Conservation (phyloP, 2,329 filamentous ascomycete species). For the Emmonsiellopsis sp. region DNA sequence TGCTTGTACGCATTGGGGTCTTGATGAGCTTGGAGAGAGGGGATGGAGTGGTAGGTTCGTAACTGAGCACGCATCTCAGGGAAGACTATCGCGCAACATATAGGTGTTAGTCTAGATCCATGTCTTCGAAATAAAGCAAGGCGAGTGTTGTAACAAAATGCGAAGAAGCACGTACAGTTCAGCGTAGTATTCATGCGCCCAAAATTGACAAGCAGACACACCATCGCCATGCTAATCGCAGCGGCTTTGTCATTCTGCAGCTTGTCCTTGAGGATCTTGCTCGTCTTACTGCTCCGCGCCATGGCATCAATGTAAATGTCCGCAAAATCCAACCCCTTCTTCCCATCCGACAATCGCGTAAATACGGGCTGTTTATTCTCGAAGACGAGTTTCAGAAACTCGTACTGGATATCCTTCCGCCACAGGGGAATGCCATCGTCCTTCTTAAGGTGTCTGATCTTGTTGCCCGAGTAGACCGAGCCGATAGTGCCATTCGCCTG, state of each 20-base stretch:
- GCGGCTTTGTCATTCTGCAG: constrained; percentile 82
- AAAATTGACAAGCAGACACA: constrained; percentile 92
- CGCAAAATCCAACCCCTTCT: constrained; percentile 68
- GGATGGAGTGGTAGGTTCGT: constrained; percentile 95
- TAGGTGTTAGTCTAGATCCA: not conserved
- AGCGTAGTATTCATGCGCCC: constrained; percentile 98
- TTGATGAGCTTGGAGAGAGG: constrained; percentile 87
- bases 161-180: constrained; percentile 58
- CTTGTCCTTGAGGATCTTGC: constrained; percentile 96
- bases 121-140: too few relatives aligned
- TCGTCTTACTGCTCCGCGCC: constrained; percentile 97
- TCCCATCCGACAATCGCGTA: constrained; percentile 79
- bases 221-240: constrained; percentile 98
- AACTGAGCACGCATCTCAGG: constrained; percentile 98
- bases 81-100: constrained; percentile 58
- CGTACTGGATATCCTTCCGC: constrained; percentile 59
- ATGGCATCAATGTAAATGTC: constrained; percentile 98
- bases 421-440: constrained; percentile 57
- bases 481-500: constrained; percentile 57
- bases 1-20: constrained; percentile 97
- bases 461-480: constrained; percentile 58
- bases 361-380: constrained; percentile 60
- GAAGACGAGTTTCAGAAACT: constrained; percentile 54
- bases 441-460: constrained; percentile 58
- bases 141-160: too few relatives aligned